Evolutionary conservation across 768 basidiomycete genomes (phyloP).

Genomic region (Symmetrospora coprosmae): DNA sequence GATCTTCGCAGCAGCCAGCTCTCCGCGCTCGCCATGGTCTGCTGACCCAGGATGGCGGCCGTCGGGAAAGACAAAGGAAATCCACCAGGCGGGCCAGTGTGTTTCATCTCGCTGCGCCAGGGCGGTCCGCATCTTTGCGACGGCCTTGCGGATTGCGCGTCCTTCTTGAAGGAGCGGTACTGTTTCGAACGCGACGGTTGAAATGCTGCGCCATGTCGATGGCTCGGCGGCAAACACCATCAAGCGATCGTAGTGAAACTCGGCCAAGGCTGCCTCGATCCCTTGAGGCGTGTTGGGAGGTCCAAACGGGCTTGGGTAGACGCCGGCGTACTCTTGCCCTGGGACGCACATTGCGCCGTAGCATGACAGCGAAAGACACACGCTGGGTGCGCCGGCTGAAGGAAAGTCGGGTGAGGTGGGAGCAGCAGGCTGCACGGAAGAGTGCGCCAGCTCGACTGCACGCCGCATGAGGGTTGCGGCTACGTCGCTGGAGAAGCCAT

Average conservation of each 20-base stretch:
- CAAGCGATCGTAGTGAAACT: neutral
- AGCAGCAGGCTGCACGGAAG: neutral
- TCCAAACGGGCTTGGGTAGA: neutral
- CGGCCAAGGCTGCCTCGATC: neutral
- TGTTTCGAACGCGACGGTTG: conserved; percentile 5
- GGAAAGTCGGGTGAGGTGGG: neutral
- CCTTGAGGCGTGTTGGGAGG: neutral
- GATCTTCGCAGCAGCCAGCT: no score
- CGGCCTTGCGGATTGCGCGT: neutral
- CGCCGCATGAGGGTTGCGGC: neutral
- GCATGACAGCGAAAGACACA: conserved; percentile 10
- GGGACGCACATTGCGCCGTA: conserved; percentile 7
- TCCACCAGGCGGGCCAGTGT: conserved; percentile 14
- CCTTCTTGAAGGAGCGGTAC: conserved; percentile 2
- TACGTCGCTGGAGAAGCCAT: neutral
- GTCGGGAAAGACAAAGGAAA: conserved; percentile 9
- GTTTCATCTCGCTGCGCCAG: neutral
- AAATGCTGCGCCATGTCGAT: neutral
- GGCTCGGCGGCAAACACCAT: neutral
- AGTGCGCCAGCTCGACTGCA: conserved; percentile 1
- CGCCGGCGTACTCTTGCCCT: conserved; percentile 1
- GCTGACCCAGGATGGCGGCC: neutral
- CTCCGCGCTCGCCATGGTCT: no score
- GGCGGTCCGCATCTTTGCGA: neutral
- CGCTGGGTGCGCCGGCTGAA: neutral